Evolutionary conservation across 1,284 basidiomycete genomes (phyloP), one percentile per base, ranked within the genome.

Genomic region (Heterobasidion irregulare): DNA sequence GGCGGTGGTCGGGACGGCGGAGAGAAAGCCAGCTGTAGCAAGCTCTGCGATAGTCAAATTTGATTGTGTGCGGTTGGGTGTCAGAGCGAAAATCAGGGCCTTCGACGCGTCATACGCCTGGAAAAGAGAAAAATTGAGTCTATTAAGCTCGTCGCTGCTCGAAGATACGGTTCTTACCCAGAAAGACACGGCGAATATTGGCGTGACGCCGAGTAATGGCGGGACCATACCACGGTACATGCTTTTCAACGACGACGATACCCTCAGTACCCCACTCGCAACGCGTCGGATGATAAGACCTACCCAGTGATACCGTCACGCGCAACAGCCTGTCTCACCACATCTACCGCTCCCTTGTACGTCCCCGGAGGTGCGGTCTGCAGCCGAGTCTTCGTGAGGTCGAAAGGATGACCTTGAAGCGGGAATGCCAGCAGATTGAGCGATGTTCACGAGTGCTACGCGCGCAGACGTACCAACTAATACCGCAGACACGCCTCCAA

Each of bases 151-250:
- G 6, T 44, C 5, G 16, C 8, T 49, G 18, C 32, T 26, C 16
- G 32, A 19, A 35, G 34, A 36, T 13, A 50, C 15, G 15, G 38
- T 43, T 67, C 80, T 59, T 68, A 92, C 93, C 94, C 95, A 98
- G 78, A 99, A 99, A 3, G 94, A 98, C 48, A 99, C 77, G 12
- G 97, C 97, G 68, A 99, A 99, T 68, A 99, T 99, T 50, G 97
- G 97, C 2, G 97, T 98, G 35, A 99, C 94, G 54, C 97, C 97
- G 41, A 98, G 76, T 59, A 99, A 75, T 52, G 97, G 97, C 32
- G 97, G 96, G 2, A 96, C 89, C 75, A 99, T 95, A 43, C 96
- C 96, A 62, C 96, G 90, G 72, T 98, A 99, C 71, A 99, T 72
- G 38, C 94, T 96, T 12, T 46, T 32, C 12, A 34, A 10, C 33